Conservation (phyloP, 2,329 filamentous ascomycete genomes). For the Ceratocystis cubensis region DNA sequence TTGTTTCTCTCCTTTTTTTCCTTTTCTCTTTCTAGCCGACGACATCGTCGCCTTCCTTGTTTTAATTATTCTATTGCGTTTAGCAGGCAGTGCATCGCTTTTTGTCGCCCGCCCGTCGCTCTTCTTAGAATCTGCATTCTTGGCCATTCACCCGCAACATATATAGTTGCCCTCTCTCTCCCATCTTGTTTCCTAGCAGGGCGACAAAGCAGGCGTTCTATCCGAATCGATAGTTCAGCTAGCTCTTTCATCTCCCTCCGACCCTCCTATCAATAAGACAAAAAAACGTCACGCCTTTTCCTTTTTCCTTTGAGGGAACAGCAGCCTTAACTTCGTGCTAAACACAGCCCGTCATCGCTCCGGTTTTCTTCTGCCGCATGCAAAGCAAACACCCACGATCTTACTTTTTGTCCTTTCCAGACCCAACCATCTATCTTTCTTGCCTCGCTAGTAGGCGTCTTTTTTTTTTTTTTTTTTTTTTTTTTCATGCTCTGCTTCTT, state of each 20-base stretch:
- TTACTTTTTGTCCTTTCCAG: neutral
- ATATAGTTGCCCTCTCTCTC: neutral
- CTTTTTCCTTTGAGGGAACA: neutral
- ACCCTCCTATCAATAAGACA: neutral
- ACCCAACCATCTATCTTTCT: too few relatives aligned
- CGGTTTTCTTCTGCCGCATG: neutral
- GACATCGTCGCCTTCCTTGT: neutral
- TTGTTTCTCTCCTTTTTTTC: neutral
- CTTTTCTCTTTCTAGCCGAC: neutral
- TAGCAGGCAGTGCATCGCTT: neutral
- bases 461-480: too few relatives aligned
- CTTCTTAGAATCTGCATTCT: neutral
- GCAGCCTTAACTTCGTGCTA: too few relatives aligned
- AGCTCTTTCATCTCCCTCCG: neutral
- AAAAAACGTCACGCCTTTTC: neutral
- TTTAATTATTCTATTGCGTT: neutral
- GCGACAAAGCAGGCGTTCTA: neutral
- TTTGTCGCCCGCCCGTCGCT: neutral
- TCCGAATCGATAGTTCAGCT: neutral
- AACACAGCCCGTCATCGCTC: neutral
- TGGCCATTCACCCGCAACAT: neutral
- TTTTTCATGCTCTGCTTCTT: too few relatives aligned
- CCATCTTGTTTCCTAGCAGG: neutral
- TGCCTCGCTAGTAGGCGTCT: too few relatives aligned
- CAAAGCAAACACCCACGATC: neutral